These are phyloP conservation scores for Thielaviopsis cerberus DNA, from an alignment of 2,329 filamentous ascomycete genomes.

Conservation along the genomic window DNA sequence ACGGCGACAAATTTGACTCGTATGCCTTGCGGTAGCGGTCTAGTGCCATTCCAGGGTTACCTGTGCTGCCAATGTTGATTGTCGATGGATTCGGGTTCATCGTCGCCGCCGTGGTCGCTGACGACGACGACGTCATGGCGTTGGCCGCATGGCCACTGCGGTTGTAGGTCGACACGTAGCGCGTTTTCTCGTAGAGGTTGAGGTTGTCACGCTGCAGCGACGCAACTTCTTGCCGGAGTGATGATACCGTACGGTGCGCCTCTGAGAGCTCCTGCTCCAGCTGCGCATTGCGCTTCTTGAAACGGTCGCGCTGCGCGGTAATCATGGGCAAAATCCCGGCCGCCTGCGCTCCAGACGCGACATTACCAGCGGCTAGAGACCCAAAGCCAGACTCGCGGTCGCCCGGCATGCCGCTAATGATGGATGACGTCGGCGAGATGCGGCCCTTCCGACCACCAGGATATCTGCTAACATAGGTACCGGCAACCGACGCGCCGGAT, in stretches of 20 bases:
- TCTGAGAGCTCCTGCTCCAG: slow-evolving; percentile 82
- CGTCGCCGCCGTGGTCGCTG: slow-evolving; percentile 44
- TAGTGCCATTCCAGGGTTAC: slow-evolving; percentile 44
- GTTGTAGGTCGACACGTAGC: slow-evolving; percentile 88
- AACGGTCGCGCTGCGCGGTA: slow-evolving; percentile 89
- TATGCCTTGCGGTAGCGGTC: slow-evolving; percentile 84
- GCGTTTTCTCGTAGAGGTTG: slow-evolving; percentile 89
- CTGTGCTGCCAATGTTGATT: slow-evolving; percentile 37
- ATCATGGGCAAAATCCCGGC: slow-evolving; percentile 94
- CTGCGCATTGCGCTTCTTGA: slow-evolving; percentile 87
- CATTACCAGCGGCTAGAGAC: slow-evolving; percentile 16
- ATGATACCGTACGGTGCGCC: slow-evolving; percentile 61
- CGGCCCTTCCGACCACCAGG: slow-evolving; percentile 47
- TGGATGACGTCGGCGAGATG: slow-evolving; percentile 85
- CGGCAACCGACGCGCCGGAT: slow-evolving; percentile 78
- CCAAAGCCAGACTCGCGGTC: slow-evolving; percentile 48
- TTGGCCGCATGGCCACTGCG: slow-evolving; percentile 26
- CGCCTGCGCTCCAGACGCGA: neutral
- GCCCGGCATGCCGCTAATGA: slow-evolving; percentile 61
- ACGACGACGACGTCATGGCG: slow-evolving; percentile 38
- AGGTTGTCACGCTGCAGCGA: slow-evolving; percentile 92
- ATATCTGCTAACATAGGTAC: slow-evolving; percentile 70
- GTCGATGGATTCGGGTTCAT: slow-evolving; percentile 57
- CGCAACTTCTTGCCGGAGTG: slow-evolving; percentile 74
- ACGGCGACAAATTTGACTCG: slow-evolving; percentile 87